Conservation (phyloP, 2,329 filamentous ascomycete species). For the Orbilia oligospora region DNA sequence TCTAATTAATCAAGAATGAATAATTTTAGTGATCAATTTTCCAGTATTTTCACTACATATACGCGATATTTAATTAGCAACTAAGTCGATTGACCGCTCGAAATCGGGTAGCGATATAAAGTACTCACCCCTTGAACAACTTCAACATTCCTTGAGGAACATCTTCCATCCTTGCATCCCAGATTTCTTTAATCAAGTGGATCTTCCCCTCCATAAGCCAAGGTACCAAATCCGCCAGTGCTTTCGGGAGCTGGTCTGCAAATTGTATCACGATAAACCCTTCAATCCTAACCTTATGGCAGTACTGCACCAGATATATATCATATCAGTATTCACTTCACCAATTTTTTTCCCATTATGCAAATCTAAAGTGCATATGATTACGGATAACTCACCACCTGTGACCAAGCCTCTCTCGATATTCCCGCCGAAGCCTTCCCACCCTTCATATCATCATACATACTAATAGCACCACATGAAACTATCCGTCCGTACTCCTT, state of each 20-base stretch:
- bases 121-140: constrained; percentile 50
- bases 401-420: constrained; percentile 46
- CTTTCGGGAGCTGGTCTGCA: constrained; percentile 62
- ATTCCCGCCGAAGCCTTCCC: constrained; percentile 16
- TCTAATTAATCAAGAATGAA: background rate
- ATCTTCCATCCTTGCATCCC: constrained; percentile 49
- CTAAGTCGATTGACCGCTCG: background rate
- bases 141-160: constrained; percentile 59
- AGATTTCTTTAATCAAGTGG: constrained; percentile 52
- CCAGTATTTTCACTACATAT: constrained; percentile 51
- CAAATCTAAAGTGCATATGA: background rate
- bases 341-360: background rate
- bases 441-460: constrained; percentile 67
- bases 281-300: constrained; percentile 66
- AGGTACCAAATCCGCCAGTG: constrained; percentile 28
- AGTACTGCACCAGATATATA: background rate
- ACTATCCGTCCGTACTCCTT: constrained; percentile 68
- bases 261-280: constrained; percentile 69
- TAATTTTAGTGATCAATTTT: constrained; percentile 33
- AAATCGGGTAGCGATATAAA: background rate
- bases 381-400: constrained; percentile 38
- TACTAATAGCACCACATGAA: constrained; percentile 68
- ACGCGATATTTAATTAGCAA: background rate
- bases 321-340: constrained; percentile 67
- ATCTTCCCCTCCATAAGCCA: constrained; percentile 59